These are phyloP conservation scores for Fusarium irregulare DNA, from an alignment of 2,329 filamentous ascomycete genomes.

Conservation along the genomic window DNA sequence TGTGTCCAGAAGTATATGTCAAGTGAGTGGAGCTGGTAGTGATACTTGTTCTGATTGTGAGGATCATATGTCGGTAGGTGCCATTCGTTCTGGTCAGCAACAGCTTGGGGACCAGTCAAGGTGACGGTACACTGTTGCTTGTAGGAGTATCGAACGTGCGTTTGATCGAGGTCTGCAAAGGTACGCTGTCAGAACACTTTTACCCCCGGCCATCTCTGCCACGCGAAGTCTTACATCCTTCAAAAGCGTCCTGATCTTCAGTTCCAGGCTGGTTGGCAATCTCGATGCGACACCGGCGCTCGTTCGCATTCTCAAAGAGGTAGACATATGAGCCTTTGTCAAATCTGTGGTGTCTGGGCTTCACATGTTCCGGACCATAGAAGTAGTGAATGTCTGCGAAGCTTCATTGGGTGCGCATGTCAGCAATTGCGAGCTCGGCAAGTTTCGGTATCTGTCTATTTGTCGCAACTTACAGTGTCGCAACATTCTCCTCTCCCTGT, in stretches of 20 bases:
- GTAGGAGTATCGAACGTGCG: constrained; percentile 76
- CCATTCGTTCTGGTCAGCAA: constrained; percentile 71
- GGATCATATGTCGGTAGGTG: constrained; percentile 79
- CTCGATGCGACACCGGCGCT: constrained; percentile 76
- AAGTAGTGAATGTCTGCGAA: constrained; percentile 85
- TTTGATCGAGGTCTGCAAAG: constrained; percentile 70
- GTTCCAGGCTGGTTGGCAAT: constrained; percentile 80
- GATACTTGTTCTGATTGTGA: constrained; percentile 79
- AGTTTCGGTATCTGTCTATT: neutral
- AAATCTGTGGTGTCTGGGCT: constrained; percentile 82
- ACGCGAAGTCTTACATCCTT: constrained; percentile 70
- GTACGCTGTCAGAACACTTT: constrained; percentile 19
- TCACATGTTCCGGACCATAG: constrained; percentile 73
- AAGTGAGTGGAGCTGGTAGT: constrained; percentile 80
- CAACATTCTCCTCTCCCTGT: constrained; percentile 63
- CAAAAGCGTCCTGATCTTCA: constrained; percentile 82
- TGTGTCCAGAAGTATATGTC: constrained; percentile 86
- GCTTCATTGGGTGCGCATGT: constrained; percentile 55
- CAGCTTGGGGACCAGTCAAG: constrained; percentile 67
- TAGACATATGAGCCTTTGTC: constrained; percentile 85
- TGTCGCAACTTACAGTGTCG: constrained; percentile 59
- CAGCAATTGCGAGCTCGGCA: constrained; percentile 2
- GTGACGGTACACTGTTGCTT: constrained; percentile 79
- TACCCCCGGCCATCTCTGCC: constrained; percentile 15
- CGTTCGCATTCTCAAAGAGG: constrained; percentile 77